A percentile compares a stretch with the other conserved stretches of the same genome.
Evolutionary conservation across 192 early-diverging fungal species (phyloP).

Genomic region (Dissophora ornata): DNA sequence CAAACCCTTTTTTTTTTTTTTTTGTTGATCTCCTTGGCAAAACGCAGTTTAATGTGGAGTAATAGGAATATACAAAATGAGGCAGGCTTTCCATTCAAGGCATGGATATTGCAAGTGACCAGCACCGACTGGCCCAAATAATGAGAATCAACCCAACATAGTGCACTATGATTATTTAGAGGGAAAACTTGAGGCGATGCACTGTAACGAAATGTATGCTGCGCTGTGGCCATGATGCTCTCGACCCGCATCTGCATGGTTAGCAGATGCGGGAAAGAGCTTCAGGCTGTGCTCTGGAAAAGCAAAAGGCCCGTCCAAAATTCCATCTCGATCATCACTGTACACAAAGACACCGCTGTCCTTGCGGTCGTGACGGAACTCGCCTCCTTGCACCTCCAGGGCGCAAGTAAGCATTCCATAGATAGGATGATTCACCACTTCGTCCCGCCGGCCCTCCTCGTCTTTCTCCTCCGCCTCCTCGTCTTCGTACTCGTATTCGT

Average conservation of each 20-base stretch:
- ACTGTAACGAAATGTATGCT: constrained; percentile 3
- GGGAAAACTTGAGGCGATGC: constrained; percentile 7
- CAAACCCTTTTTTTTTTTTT: constrained; percentile 19
- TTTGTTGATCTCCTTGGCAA: background rate
- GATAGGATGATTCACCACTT: constrained; percentile 3
- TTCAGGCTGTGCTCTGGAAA: no score
- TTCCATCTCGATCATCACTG: background rate
- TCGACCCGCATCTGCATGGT: background rate
- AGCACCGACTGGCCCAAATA: background rate
- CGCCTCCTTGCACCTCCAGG: background rate
- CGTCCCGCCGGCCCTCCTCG: background rate
- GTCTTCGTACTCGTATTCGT: background rate
- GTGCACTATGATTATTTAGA: background rate
- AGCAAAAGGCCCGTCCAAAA: background rate
- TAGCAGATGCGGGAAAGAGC: background rate
- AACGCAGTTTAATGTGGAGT: no score
- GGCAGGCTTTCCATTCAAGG: no score
- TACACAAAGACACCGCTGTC: constrained; percentile 40
- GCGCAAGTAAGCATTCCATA: constrained; percentile 8
- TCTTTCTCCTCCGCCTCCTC: background rate
- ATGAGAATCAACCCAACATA: background rate
- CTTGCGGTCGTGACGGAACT: constrained; percentile 32
- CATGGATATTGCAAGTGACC: no score
- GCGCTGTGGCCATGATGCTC: background rate
- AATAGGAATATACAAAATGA: no score